Base-by-base conservation (phyloP, 2,329 filamentous ascomycete genomes). In the Xylaria sp. region DNA sequence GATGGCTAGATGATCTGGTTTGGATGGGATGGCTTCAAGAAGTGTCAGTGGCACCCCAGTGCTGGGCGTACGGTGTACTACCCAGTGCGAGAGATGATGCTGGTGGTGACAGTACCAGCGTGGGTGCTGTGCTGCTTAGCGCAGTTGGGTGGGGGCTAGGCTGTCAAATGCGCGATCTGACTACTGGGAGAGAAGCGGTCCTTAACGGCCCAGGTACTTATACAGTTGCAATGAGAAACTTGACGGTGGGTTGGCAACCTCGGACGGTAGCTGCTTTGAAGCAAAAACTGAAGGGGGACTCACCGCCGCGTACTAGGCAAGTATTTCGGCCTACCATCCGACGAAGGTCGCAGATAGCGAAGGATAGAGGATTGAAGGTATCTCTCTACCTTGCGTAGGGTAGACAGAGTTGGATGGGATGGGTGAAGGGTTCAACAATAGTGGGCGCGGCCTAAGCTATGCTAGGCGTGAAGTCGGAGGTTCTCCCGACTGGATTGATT, bases 1-100 rank as follows among this genome's bases (percentile, higher is more conserved):
- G 70, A 74, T 72, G 72, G 64, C 49, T 64, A 69, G 72, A 70
- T 71, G 71, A 71, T 72, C 69, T 69, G 73, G 69, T 68, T 71
- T 65, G 63, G 62, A 62, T 65, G 63, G 63, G 68, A 70, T 63
- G 70, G 68, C 67, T 63, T 69, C 67, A 66, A 67, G 44, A 60
- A 58, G 55, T 61, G 60, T 53, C 62, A 61, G 60, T 56, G 59
- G 59, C 51, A 54, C 31, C 42, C 51, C 63, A 66, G 66, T 70
- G 68, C 53, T 29, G 47, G 42, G 22, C 33, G 55, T 58, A 68
- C 68, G 38, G 69, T 65, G 61, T 53, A 57, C 61, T 22, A 36
- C 60, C 6, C 70, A 68, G 69, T 71, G 66, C 56, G 67, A 65
- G 59, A 38, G 36, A 38, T 20, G 36, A 60, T 66, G 59, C 56